phyloP scores from a whole-genome alignment of 345 rosid species.

The Litchi chinensis region DNA sequence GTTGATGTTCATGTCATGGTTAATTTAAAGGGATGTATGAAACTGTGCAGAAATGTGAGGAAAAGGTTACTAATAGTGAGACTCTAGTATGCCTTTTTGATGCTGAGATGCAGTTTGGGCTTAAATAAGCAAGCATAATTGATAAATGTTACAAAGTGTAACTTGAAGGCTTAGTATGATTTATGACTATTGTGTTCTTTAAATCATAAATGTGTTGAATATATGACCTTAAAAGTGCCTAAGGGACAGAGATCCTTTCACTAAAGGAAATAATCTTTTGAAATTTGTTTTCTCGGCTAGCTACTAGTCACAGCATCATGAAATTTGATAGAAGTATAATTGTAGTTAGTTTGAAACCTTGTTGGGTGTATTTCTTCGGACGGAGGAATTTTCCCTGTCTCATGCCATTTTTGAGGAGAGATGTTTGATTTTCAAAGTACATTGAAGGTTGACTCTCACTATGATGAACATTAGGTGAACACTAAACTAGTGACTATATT shows the following conservation, averaged over 20 bases:
- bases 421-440: not conserved
- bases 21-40: no score
- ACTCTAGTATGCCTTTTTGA: not conserved
- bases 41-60: no score
- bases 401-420: not conserved
- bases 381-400: not conserved
- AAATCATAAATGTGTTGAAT: not conserved
- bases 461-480: constrained; percentile 5
- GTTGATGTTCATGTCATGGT: no score
- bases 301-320: not conserved
- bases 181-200: not conserved
- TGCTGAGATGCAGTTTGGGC: not conserved
- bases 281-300: not conserved
- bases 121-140: not conserved
- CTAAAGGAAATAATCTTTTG: not conserved
- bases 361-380: not conserved
- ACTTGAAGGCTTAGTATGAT: not conserved
- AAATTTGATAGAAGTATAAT: not conserved
- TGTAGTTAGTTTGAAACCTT: not conserved
- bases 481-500: not conserved
- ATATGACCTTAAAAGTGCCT: not conserved
- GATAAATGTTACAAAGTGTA: not conserved
- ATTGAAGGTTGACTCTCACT: not conserved
- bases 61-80: no score
- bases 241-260: not conserved